Percentiles rank a stretch among this genome's conserved stretches.
These are phyloP conservation scores for Blepharisma japonicum DNA, from an alignment of 73 alveolate species.

Conservation along the genomic window DNA sequence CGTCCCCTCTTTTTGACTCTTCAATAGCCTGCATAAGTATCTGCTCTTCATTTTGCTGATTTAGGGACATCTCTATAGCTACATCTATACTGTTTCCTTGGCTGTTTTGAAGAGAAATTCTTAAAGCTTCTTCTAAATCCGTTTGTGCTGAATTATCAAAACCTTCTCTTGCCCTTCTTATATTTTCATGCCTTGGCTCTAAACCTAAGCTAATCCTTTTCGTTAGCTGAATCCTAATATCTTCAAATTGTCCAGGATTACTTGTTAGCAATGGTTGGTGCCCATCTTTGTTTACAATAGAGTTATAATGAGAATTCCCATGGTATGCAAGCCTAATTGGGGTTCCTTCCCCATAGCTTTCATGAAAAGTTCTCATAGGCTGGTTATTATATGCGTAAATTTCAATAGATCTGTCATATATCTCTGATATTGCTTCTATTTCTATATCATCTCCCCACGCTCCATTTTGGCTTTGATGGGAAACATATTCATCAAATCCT, in stretches of 20 bases:
- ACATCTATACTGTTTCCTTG: not conserved
- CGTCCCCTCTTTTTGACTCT: slow-evolving; percentile 50
- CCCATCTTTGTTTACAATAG: slow-evolving; percentile 74
- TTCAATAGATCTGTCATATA: slow-evolving; percentile 94
- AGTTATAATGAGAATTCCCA: slow-evolving; percentile 96
- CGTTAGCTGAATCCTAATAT: slow-evolving; percentile 40
- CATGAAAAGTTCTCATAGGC: slow-evolving; percentile 96
- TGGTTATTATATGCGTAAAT: slow-evolving; percentile 86
- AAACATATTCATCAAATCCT: slow-evolving; percentile 75
- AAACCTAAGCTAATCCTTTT: not conserved
- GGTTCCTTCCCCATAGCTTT: slow-evolving; percentile 51
- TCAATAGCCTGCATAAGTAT: slow-evolving; percentile 60
- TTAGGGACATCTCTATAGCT: too few relatives aligned
- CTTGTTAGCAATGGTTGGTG: slow-evolving; percentile 47
- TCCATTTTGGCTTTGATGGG: slow-evolving; percentile 76
- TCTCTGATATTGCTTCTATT: slow-evolving; percentile 88
- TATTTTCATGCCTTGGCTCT: not conserved
- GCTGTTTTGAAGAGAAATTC: not conserved
- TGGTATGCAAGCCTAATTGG: slow-evolving; percentile 91
- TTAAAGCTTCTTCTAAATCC: slow-evolving; percentile 53
- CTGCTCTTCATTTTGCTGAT: slow-evolving; percentile 54
- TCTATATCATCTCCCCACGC: slow-evolving; percentile 99
- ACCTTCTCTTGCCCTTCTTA: not conserved
- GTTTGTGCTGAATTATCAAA: slow-evolving; percentile 19
- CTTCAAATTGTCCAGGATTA: slow-evolving; percentile 82